Base-by-base conservation (phyloP, 768 basidiomycete genomes). In the Tephrocybe sp. region DNA sequence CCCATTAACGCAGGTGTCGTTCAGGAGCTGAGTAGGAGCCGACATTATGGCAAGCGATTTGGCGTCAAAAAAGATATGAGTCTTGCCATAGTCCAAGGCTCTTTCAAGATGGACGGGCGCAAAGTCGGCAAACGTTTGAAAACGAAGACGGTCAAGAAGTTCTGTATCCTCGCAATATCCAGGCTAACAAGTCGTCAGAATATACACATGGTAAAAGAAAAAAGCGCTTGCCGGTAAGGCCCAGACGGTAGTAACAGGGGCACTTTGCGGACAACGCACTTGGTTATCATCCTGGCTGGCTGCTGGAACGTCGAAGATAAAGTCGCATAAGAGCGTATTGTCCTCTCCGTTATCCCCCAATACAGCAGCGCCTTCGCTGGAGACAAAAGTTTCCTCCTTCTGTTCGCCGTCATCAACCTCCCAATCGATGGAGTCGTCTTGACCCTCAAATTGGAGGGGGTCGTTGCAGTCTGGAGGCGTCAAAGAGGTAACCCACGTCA, bases 1-100 rank as follows among this genome's bases (percentile, higher is more conserved):
- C 0, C 57, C 61, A 22, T 68, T 66, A 10, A 71, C 41, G 29
- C 62, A 65, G 7, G 44, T 47, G 23, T 62, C 57, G 19, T 64
- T 67, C 6, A 69, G 59, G 0, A 55, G 41, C 0, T 33, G 48
- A 2, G 9, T 23, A 8, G 37, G 29, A 2, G 29, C 27, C 1
- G 7, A 39, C 13, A 58, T 47, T 10, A 50, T 56, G 3, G 31
- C 21, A 3, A 54, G 44, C 18, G 62, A 58, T 2, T 21, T 42
- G 5, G 47, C 8, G 13, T 30, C 22, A 27, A 52, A 54, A 11
- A 13, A 27, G 0, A 34, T 24, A 1, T 15, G 16, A 1, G 15
- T 23, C 1, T 27, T 7, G 7, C n/a, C 22, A 30, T 19, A 18
- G 12, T 25, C 25, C 15, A 49, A 21, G 18, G 7, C 7, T 12